Conservation (phyloP, 202 grass and related monocot species). For the Setaria viridis region DNA sequence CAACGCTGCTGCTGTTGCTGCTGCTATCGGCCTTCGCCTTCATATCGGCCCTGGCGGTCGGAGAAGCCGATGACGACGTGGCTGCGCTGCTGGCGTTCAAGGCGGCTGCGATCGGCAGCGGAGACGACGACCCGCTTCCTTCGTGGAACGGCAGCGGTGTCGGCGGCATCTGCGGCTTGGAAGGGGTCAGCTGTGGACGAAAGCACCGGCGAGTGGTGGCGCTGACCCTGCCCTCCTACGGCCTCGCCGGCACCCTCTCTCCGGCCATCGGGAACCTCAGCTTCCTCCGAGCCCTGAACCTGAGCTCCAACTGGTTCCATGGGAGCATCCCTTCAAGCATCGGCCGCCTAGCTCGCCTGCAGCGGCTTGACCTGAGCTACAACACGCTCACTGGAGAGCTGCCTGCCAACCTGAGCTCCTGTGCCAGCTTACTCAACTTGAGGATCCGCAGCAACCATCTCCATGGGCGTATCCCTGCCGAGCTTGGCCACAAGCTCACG, state of each 20-base stretch:
- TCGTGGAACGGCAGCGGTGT: background rate
- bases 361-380: background rate
- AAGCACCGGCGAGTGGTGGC: background rate
- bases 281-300: slow-evolving; percentile 38
- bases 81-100: slow-evolving; percentile 21
- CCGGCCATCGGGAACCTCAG: slow-evolving; percentile 38
- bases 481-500: background rate
- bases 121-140: background rate
- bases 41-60: background rate
- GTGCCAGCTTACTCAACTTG: background rate
- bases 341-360: background rate
- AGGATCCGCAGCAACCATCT: background rate
- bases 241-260: slow-evolving; percentile 36
- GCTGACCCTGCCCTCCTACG: background rate
- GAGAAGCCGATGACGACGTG: background rate
- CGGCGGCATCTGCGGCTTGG: slow-evolving; percentile 11
- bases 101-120: background rate
- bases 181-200: slow-evolving; percentile 38
- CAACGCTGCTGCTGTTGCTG: background rate
- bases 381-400: slow-evolving; percentile 27
- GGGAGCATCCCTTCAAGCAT: slow-evolving; percentile 23
- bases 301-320: slow-evolving; percentile 3
- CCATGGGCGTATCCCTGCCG: background rate
- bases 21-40: background rate
- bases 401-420: slow-evolving; percentile 8